Base-by-base conservation (phyloP, 1,139 yeast species). In the Kurtzmaniella quercitrusa region DNA sequence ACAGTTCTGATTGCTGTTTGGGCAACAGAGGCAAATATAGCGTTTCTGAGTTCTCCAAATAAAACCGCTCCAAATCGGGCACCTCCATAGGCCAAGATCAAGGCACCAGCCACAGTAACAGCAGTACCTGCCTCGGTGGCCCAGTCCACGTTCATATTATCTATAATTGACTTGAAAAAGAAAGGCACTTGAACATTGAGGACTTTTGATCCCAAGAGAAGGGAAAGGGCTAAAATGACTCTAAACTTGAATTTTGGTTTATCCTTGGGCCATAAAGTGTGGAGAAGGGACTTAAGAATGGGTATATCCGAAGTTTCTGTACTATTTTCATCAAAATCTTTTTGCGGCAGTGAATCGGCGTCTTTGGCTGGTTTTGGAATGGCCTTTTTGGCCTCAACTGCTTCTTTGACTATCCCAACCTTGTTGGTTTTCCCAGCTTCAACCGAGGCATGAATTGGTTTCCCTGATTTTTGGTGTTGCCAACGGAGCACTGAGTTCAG, bases 141-240 rank as follows among this genome's bases (percentile, higher is more conserved):
- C 95, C 96, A 88, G 55, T 89, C 96, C 16, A 91, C 76, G 57
- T 93, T 93, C 98, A 93, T 91, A 14, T 82, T 79, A 65, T 93
- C 98, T 38, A 93, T 82, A 42, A 89, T 91, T 38, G 78, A 76
- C 57, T 93, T 94, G 74, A 93, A 93, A 62, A 80, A 88, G 56
- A 93, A 91, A 0, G 99, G 99, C 3, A 93, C 98, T 60, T 93
- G 96, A 5, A 93, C 96, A 59, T 91, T 94, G 38, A 93, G 69
- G 6, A 93, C 57, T 60, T 93, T 93, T 22, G 97, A 86, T 0
- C 82, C 82, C 5, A 94, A 76, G 48, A 93, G 73, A 42, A 93
- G 64, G 0, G 82, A 56, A 21, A 93, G 60, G 0, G 98, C 97
- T 7, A 85, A 52, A 0, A 85, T 64, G 0, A 93, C 98, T 39